Evolutionary conservation across 1,284 basidiomycete species (phyloP).

Genomic region (Peniophora sp.): DNA sequence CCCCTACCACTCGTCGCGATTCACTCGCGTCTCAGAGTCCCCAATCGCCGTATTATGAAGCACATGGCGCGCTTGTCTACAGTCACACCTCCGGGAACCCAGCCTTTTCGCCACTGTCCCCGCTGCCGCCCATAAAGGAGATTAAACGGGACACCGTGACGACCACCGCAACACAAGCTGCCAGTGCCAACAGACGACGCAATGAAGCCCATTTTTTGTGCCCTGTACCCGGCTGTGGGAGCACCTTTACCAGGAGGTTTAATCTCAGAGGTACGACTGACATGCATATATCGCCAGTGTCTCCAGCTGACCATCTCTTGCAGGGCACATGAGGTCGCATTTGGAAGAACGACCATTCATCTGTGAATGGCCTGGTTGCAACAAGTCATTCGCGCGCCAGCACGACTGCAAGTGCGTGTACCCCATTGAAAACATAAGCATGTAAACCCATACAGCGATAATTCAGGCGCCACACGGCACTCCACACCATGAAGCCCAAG

Average conservation of each 20-base stretch:
- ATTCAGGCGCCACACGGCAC: slow-evolving; percentile 74
- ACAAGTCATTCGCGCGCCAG: slow-evolving; percentile 89
- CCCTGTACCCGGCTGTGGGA: slow-evolving; percentile 91
- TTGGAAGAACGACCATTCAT: slow-evolving; percentile 93
- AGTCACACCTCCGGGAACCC: slow-evolving; percentile 26
- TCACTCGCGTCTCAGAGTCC: slow-evolving; percentile 22
- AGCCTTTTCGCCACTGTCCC: neutral
- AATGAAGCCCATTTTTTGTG: slow-evolving; percentile 90
- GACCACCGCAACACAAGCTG: slow-evolving; percentile 89
- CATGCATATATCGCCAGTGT: slow-evolving; percentile 4
- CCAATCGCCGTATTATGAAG: slow-evolving; percentile 29
- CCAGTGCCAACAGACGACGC: slow-evolving; percentile 80
- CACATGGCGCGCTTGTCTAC: slow-evolving; percentile 39
- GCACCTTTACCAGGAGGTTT: slow-evolving; percentile 87
- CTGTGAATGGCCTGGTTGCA: slow-evolving; percentile 89
- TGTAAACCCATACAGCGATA: neutral
- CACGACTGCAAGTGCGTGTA: slow-evolving; percentile 88
- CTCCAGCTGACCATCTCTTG: slow-evolving; percentile 18
- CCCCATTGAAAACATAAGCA: slow-evolving; percentile 3
- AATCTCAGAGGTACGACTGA: slow-evolving; percentile 63
- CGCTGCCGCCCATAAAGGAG: slow-evolving; percentile 71
- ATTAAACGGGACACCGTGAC: slow-evolving; percentile 92
- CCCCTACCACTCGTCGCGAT: slow-evolving; percentile 13
- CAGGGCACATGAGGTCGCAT: slow-evolving; percentile 92
- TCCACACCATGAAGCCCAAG: slow-evolving; percentile 79